A percentile compares a stretch with the other conserved stretches of the same genome.
These are phyloP conservation scores for Scorias spongiosa DNA, from an alignment of 2,329 filamentous ascomycete species.

Conservation along the genomic window DNA sequence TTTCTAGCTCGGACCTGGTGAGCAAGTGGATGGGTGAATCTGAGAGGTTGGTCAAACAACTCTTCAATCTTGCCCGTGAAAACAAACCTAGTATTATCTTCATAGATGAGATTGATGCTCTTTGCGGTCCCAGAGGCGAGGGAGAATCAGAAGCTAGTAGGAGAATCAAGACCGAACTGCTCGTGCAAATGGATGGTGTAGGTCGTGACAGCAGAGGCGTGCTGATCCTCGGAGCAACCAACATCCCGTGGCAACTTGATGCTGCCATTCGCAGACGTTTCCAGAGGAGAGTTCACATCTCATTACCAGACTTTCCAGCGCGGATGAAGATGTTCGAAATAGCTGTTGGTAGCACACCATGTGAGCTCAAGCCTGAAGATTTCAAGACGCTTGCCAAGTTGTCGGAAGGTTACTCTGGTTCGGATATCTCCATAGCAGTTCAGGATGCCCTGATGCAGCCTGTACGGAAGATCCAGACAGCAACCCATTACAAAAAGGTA, in stretches of 20 bases:
- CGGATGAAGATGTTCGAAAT: slow-evolving; percentile 93
- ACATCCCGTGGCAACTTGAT: slow-evolving; percentile 97
- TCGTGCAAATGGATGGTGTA: slow-evolving; percentile 98
- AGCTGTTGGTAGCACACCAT: slow-evolving; percentile 83
- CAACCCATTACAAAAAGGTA: slow-evolving; percentile 94
- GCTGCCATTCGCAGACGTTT: slow-evolving; percentile 91
- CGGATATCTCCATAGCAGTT: slow-evolving; percentile 88
- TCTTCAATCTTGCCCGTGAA: slow-evolving; percentile 95
- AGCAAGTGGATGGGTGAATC: slow-evolving; percentile 99
- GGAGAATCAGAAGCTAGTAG: slow-evolving; percentile 95
- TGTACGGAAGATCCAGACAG: slow-evolving; percentile 88
- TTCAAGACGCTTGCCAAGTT: slow-evolving; percentile 65
- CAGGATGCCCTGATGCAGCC: slow-evolving; percentile 97
- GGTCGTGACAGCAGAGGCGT: slow-evolving; percentile 91
- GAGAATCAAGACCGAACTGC: slow-evolving; percentile 94
- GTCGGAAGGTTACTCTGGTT: slow-evolving; percentile 89
- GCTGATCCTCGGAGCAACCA: slow-evolving; percentile 86
- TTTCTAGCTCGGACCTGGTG: slow-evolving; percentile 90
- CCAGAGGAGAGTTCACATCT: slow-evolving; percentile 91
- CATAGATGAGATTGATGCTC: slow-evolving; percentile 93
- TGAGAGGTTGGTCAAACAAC: slow-evolving; percentile 88
- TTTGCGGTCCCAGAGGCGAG: slow-evolving; percentile 83
- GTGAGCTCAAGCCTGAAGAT: slow-evolving; percentile 62
- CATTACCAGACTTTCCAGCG: slow-evolving; percentile 71
- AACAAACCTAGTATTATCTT: slow-evolving; percentile 98